Percentiles rank a stretch among this genome's conserved stretches.
Conservation (phyloP, 345 rosid genomes). For the Salix koriyanagi region DNA sequence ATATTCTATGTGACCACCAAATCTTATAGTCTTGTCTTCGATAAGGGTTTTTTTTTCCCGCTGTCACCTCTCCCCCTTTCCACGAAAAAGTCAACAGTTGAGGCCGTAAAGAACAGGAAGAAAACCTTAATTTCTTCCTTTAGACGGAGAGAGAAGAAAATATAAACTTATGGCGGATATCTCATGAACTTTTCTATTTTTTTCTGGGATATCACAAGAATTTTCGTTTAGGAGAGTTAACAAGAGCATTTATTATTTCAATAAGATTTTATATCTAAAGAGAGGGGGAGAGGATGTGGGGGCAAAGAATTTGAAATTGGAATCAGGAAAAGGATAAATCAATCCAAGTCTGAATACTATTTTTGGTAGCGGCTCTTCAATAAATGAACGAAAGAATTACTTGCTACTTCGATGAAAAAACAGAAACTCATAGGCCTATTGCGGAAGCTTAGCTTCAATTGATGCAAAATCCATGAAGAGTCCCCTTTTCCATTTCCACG, state of each 20-base stretch:
- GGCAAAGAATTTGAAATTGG: neutral
- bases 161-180: too few relatives aligned
- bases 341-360: constrained; percentile 1
- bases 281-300: neutral
- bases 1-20: neutral
- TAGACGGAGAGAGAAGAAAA: too few relatives aligned
- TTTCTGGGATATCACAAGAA: neutral
- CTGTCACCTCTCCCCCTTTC: neutral
- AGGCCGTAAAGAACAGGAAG: neutral
- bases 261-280: neutral
- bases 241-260: too few relatives aligned
- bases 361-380: constrained; percentile 9
- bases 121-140: too few relatives aligned
- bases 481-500: neutral
- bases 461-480: constrained; percentile 2
- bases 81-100: neutral
- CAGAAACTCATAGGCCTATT: constrained; percentile 11
- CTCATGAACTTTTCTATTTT: too few relatives aligned
- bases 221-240: neutral
- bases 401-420: constrained; percentile 14
- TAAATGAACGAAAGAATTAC: neutral
- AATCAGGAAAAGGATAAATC: neutral
- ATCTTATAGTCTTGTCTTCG: neutral
- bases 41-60: neutral
- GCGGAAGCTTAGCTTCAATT: neutral